These are phyloP conservation scores for Akebia trifoliata DNA, from an alignment of 164 flowering plant genomes.

Conservation along the genomic window DNA sequence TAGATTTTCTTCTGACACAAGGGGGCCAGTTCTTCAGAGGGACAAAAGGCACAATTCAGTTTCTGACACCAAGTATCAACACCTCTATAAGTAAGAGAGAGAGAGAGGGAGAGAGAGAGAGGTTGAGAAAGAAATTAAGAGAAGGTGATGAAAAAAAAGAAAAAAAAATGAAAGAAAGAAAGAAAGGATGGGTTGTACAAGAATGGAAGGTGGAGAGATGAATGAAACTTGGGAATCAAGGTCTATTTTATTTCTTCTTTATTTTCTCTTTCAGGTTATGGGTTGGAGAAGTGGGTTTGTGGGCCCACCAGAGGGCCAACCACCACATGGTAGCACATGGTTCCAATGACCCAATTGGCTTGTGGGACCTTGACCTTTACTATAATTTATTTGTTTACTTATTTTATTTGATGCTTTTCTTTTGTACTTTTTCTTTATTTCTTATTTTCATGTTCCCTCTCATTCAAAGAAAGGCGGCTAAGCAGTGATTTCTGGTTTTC, in stretches of 20 bases:
- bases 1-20: constrained; percentile 48
- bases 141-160: not conserved
- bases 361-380: constrained; percentile 20
- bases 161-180: constrained; percentile 7
- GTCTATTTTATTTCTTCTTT: constrained; percentile 5
- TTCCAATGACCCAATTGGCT: constrained; percentile 46
- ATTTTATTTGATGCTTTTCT: not conserved
- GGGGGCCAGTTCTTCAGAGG: constrained; percentile 30
- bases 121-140: not conserved
- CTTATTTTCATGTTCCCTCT: not conserved
- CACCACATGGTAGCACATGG: constrained; percentile 90
- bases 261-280: constrained; percentile 3
- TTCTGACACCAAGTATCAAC: constrained; percentile 33
- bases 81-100: not conserved
- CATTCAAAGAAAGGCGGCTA: constrained; percentile 12
- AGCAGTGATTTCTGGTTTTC: not conserved
- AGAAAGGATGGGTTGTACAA: not conserved
- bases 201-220: not conserved
- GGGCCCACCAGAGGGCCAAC: constrained; percentile 50
- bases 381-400: not conserved
- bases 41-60: constrained; percentile 23
- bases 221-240: constrained; percentile 27
- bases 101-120: not conserved
- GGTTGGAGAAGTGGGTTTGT: constrained; percentile 39
- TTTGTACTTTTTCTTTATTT: not conserved